A percentile compares a stretch with the other conserved stretches of the same genome.
Evolutionary conservation across 2,329 filamentous ascomycete species (phyloP).

Genomic region (Alternaria incomplexa): DNA sequence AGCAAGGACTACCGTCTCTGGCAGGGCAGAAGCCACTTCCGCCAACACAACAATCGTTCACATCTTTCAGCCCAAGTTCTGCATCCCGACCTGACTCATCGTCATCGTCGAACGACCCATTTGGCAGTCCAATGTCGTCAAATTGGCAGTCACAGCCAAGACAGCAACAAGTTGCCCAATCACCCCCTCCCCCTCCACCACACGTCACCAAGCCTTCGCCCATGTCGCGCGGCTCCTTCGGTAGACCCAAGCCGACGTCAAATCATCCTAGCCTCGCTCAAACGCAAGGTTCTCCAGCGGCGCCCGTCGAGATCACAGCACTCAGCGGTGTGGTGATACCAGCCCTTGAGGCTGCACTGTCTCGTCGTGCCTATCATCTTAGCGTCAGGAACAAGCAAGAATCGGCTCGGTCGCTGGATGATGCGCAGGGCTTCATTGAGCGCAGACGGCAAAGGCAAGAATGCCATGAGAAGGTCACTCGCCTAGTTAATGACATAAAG

Average conservation of each 20-base stretch:
- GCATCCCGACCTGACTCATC: slow-evolving; percentile 28
- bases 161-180: slow-evolving; percentile 4
- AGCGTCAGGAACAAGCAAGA: slow-evolving; percentile 54
- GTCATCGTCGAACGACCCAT: slow-evolving; percentile 37
- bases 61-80: slow-evolving; percentile 22
- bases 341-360: slow-evolving; percentile 87
- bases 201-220: slow-evolving; percentile 25
- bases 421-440: slow-evolving; percentile 60
- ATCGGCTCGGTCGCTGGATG: slow-evolving; percentile 54
- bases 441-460: slow-evolving; percentile 53
- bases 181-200: slow-evolving; percentile 16
- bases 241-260: slow-evolving; percentile 32
- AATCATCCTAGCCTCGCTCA: slow-evolving; percentile 31
- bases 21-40: slow-evolving; percentile 34
- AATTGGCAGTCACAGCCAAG: slow-evolving; percentile 17
- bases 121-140: slow-evolving; percentile 30
- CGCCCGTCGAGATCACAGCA: slow-evolving; percentile 77
- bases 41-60: slow-evolving; percentile 29
- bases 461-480: slow-evolving; percentile 81
- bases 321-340: slow-evolving; percentile 91
- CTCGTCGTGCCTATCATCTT: slow-evolving; percentile 70
- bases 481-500: slow-evolving; percentile 81
- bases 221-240: slow-evolving; percentile 38
- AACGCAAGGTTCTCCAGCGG: slow-evolving; percentile 61
- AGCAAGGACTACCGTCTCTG: slow-evolving; percentile 34